A percentile compares a stretch with the other conserved stretches of the same genome.
phyloP scores from a whole-genome alignment of 2,329 filamentous ascomycete genomes.

The Apiospora aurea region DNA sequence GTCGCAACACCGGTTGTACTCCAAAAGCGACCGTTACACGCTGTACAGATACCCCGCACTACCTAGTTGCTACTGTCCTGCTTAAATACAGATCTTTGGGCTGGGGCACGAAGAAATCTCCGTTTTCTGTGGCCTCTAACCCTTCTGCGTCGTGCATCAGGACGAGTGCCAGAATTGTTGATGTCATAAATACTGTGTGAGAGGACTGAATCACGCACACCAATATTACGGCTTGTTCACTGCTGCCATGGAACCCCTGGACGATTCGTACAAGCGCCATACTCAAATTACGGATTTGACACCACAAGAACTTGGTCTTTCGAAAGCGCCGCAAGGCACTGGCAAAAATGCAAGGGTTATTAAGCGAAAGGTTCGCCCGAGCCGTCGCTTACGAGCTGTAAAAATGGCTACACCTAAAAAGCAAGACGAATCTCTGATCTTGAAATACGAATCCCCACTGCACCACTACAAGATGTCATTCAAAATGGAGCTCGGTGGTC shows the following conservation, averaged over 20 bases:
- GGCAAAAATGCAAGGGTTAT: conserved; percentile 8
- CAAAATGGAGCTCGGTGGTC: conserved; percentile 20
- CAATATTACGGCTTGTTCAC: conserved; percentile 9
- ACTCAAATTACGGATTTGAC: conserved; percentile 10
- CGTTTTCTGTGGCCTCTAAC: neutral
- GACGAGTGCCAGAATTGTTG: neutral
- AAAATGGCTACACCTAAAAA: conserved; percentile 1
- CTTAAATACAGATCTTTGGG: conserved; percentile 3
- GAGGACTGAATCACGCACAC: conserved; percentile 1
- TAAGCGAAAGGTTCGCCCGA: neutral
- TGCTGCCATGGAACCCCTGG: conserved; percentile 3
- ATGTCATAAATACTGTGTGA: neutral
- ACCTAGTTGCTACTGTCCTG: neutral
- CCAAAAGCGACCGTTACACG: neutral
- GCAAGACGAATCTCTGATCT: neutral
- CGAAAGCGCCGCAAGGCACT: neutral
- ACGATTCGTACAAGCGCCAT: conserved; percentile 1
- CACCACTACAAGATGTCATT: conserved; percentile 15
- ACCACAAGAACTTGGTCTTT: conserved; percentile 16
- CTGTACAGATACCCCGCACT: neutral
- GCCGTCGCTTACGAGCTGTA: neutral
- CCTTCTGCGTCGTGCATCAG: neutral
- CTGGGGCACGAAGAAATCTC: neutral
- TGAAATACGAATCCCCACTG: conserved; percentile 5
- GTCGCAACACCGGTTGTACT: neutral